A percentile compares a stretch with the other conserved stretches of the same genome.
These are phyloP conservation scores for Grosmannia clavigera DNA, from an alignment of 2,329 filamentous ascomycete genomes.

Conservation along the genomic window DNA sequence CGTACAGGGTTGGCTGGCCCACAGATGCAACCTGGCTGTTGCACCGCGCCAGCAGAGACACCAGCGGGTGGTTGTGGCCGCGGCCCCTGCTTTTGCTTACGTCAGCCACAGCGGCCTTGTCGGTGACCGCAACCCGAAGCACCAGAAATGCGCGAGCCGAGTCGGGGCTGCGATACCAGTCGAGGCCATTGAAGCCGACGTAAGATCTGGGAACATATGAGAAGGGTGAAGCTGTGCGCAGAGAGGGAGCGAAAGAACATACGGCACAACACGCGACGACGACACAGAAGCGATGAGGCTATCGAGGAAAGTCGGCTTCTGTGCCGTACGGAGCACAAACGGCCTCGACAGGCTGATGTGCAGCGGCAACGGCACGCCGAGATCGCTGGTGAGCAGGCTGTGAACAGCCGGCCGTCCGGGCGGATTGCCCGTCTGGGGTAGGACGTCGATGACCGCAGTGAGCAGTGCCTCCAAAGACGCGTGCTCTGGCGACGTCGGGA, in stretches of 20 bases:
- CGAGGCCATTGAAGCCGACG: slow-evolving; percentile 26
- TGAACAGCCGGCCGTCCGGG: slow-evolving; percentile 30
- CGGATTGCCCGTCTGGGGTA: slow-evolving; percentile 12
- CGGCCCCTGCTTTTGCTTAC: neutral
- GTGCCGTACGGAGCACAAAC: slow-evolving; percentile 58
- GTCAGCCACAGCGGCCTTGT: slow-evolving; percentile 6
- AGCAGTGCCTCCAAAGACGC: slow-evolving; percentile 32
- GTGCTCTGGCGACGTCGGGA: slow-evolving; percentile 37
- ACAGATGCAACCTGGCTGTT: slow-evolving; percentile 50
- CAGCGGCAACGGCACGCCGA: slow-evolving; percentile 66
- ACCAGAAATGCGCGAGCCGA: slow-evolving; percentile 76
- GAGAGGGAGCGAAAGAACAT: neutral
- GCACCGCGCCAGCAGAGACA: slow-evolving; percentile 49
- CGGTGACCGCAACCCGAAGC: slow-evolving; percentile 38
- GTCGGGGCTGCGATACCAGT: slow-evolving; percentile 40
- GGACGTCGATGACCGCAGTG: slow-evolving; percentile 20
- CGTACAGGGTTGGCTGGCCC: slow-evolving; percentile 61
- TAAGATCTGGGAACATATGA: slow-evolving; percentile 17
- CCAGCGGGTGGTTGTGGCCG: slow-evolving; percentile 39
- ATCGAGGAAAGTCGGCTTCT: slow-evolving; percentile 56
- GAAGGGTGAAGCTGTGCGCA: neutral
- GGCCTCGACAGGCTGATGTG: slow-evolving; percentile 87
- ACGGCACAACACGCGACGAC: slow-evolving; percentile 11
- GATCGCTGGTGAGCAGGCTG: slow-evolving; percentile 62
- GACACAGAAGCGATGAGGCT: slow-evolving; percentile 33